Percentiles rank a stretch among this genome's conserved stretches.
phyloP scores from a whole-genome alignment of 106 monocot genomes.

The Acorus gramineus region DNA sequence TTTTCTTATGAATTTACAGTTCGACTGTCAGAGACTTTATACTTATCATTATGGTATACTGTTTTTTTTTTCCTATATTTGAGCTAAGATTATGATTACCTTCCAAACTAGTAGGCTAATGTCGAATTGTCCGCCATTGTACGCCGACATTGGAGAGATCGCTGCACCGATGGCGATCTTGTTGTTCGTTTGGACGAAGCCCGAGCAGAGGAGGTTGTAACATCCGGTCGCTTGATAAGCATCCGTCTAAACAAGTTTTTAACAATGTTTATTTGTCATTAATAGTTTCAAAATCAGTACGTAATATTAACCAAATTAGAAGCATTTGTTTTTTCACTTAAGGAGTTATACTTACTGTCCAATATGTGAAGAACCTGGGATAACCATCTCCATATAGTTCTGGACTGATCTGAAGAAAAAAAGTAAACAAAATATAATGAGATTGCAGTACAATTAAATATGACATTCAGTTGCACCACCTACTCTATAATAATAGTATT shows the following conservation, averaged over 20 bases:
- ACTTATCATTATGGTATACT: not conserved
- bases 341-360: constrained; percentile 52
- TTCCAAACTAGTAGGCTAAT: constrained; percentile 82
- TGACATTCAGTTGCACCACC: no score
- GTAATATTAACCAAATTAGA: not conserved
- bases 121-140: constrained; percentile 60
- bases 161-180: constrained; percentile 75
- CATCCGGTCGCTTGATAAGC: constrained; percentile 84
- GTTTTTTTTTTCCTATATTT: not conserved
- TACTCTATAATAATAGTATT: no score
- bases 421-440: not conserved
- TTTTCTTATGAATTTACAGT: no score
- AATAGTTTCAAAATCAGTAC: not conserved
- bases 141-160: constrained; percentile 54
- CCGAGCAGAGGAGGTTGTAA: constrained; percentile 83
- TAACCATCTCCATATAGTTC: constrained; percentile 68
- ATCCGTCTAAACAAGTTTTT: constrained; percentile 37
- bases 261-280: not conserved
- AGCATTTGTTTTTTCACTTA: not conserved
- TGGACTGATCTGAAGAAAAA: constrained; percentile 66
- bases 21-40: no score
- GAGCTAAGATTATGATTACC: constrained; percentile 21
- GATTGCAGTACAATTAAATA: no score
- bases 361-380: constrained; percentile 96
- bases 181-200: constrained; percentile 75